Evolutionary conservation across 768 basidiomycete genomes (phyloP).

Genomic region (Amanita inopinata): DNA sequence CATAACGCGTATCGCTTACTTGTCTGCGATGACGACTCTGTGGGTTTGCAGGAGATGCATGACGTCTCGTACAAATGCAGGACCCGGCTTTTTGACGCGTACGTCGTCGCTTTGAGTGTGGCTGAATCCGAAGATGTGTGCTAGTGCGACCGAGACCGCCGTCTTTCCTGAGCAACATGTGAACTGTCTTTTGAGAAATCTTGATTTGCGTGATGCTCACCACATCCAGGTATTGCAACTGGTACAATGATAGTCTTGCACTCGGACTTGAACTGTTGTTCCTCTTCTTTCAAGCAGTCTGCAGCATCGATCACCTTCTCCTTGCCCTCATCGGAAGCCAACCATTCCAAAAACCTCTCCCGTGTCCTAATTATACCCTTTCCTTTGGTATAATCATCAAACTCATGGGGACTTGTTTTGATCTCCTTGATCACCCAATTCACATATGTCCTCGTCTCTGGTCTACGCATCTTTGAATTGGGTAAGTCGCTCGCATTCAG

Average conservation of each 20-base stretch:
- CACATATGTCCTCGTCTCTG: constrained; percentile 73
- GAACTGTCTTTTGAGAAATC: too few relatives aligned
- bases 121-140: constrained; percentile 73
- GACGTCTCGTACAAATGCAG: constrained; percentile 68
- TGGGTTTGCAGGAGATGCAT: constrained; percentile 44
- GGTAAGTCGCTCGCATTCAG: constrained; percentile 31
- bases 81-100: constrained; percentile 60
- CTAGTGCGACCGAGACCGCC: constrained; percentile 66
- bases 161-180: constrained; percentile 63
- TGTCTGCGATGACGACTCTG: constrained; percentile 87
- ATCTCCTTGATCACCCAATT: constrained; percentile 82
- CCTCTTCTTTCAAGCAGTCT: neutral
- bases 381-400: constrained; percentile 54
- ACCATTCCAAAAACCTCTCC: constrained; percentile 69
- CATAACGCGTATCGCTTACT: too few relatives aligned
- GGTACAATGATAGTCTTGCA: constrained; percentile 83
- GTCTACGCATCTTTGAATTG: constrained; percentile 58
- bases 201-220: constrained; percentile 37
- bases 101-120: constrained; percentile 96
- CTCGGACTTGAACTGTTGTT: constrained; percentile 1
- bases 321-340: constrained; percentile 38
- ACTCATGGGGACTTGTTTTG: constrained; percentile 42
- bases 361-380: constrained; percentile 82
- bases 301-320: constrained; percentile 12
- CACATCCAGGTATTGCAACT: constrained; percentile 87